Base-by-base conservation (phyloP, 2,329 filamentous ascomycete species). In the Harringtonia lauricola region DNA sequence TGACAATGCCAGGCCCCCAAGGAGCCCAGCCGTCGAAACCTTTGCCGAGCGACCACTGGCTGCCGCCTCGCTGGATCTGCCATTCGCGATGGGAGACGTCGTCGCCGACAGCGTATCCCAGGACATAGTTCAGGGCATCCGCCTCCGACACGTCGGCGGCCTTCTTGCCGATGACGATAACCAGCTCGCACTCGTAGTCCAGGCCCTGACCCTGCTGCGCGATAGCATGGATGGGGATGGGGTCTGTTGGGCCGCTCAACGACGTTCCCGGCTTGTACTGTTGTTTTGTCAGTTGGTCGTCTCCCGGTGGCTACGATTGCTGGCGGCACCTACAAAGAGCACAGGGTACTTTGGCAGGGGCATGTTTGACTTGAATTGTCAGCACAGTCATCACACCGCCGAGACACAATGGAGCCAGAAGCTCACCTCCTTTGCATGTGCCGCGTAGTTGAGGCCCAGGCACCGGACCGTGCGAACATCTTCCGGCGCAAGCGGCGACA, bases 171-270 rank as follows among this genome's bases (percentile, higher is more conserved):
- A 89, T 86, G 9, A 89, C 67, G 31, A 78, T 69, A 14, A 87
- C 81, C 8, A 90, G 70, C 63, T 90, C 85, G 58, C 82, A 86
- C 63, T 90, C 85, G 60, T 89, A 89, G 62, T 89, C 85, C 17
- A 86, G 64, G 0, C 79, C 79, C n/a, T 66, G 64, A 39, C 68
- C 68, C 48, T 80, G 69, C 60, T 87, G 83, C 0, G 81, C 83
- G 47, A 83, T 64, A 3, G 62, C 55, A 19, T 78, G 74, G 30
- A 90, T 68, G 2, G 81, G 81, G 42, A 87, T 81, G 2, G 78
- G 66, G 52, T 83, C 79, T 3, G 61, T 66, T 0, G 82, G 82
- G 2, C 81, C 82, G 0, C 72, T 59, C 21, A 87, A 68, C 0
- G 83, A 66, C 2, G 82, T 84, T 8, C 69, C 58, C 4, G 83